Base-by-base conservation (phyloP, 768 basidiomycete species). In the Pholiota microspora region DNA sequence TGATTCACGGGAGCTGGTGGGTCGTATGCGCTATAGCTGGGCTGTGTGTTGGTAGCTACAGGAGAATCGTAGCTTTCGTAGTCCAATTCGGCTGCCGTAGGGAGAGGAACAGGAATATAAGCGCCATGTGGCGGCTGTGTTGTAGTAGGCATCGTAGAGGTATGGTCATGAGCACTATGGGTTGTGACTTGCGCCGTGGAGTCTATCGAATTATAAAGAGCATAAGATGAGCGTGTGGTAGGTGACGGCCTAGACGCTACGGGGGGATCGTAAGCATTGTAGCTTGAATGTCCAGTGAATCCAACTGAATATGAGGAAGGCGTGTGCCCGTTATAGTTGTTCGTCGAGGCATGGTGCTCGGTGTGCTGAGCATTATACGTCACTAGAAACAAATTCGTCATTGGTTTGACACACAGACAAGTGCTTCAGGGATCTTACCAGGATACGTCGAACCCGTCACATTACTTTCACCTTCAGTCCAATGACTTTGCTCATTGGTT, bases 1-100 rank as follows among this genome's bases (percentile, higher is more conserved):
- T 53, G 45, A 16, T 48, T 52, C 18, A 51, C 48, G 35, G 53
- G 10, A 18, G 28, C 72, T 61, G 77, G 78, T 49, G 73, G 67
- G 55, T 74, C 71, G 54, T 73, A 69, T 32, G 58, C 58, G 18
- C 24, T 34, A 34, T 57, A 55, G 23, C 32, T 57, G 27, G 52
- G 58, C 24, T 54, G 32, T 13, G 47, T 42, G 16, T 52, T 51
- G 21, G 50, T 15, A 47, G 34, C 34, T 28, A 21, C 35, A 7
- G 29, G 32, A 10, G 45, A 45, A 8, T 57, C 40, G 18, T 47
- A 16, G 34, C 21, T 15, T 15, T 21, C 29, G 34, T 53, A 49
- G 16, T 9, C 48, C 18, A 36, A 16, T 28, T 32, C 35, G 31
- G 46, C 34, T 27, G 35, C 35, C 7, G 23, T 38, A 25, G 34